Base-by-base conservation (phyloP, 1,284 basidiomycete species). In the Earliella scabrosa region DNA sequence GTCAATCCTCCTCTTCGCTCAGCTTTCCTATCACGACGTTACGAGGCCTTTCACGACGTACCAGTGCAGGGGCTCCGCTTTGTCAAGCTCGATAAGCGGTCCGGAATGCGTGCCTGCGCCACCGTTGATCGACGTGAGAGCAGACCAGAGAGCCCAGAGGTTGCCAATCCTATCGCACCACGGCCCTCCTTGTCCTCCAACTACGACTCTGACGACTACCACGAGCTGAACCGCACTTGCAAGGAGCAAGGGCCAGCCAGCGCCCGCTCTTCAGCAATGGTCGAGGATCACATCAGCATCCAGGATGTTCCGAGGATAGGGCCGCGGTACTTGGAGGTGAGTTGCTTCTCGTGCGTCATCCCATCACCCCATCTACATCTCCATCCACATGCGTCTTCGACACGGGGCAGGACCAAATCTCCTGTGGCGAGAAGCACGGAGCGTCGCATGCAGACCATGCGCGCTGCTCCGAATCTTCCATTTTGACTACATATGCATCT, bases 321-420 rank as follows among this genome's bases (percentile, higher is more conserved):
- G 23, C 46, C 50, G 32, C 41, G 43, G 38, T 61, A 58, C 47
- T 23, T 61, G 46, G 52, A 57, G 52, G 59, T 58, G 49, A 50
- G 58, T 51, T 10, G 11, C 47, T 29, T 29, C 35, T 39, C 14
- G 27, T 14, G 1, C 23, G 24, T 41, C 39, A 41, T 38, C 16
- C n/a, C 9, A 38, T n/a, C 11, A 16, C 36, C n/a, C 36, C 36
- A 38, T 39, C 21, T 23, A 18, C 21, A 23, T 13, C 10, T 8
- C n/a, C n/a, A 23, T 9, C 8, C 39, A 13, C 29, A 31, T 31
- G 29, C 13, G 29, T 13, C 7, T 31, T 31, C 6, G 6, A 31
- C 13, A 13, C 7, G 29, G 13, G 29, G 29, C 29, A 13, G 29
- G 7, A 31, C 29, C 6, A 31, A 31, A 2, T 38, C 16, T 18